phyloP scores from a whole-genome alignment of 345 rosid species.

The Populus deltoides region DNA sequence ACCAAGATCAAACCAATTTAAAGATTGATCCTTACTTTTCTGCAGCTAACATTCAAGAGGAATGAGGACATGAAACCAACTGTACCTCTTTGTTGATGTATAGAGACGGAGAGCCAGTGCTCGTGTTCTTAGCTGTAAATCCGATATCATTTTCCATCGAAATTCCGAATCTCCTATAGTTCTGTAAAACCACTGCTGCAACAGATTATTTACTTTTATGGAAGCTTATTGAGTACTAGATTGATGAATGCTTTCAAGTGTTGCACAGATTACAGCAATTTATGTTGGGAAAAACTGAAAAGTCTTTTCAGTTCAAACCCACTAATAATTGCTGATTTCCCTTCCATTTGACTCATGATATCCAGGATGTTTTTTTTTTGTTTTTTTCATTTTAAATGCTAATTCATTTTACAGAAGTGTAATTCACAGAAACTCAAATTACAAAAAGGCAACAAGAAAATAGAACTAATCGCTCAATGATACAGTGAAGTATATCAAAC shows the following conservation, averaged over 20 bases:
- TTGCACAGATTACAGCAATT: neutral
- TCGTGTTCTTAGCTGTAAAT: constrained; percentile 38
- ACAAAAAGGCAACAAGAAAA: neutral
- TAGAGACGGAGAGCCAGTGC: constrained; percentile 34
- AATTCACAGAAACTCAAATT: neutral
- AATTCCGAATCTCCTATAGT: constrained; percentile 38
- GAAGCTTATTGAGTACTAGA: neutral
- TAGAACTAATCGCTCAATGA: neutral
- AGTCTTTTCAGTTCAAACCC: no score
- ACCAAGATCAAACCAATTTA: neutral
- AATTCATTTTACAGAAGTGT: neutral
- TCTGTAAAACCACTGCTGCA: constrained; percentile 40
- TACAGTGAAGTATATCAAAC: neutral
- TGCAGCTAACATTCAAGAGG: neutral
- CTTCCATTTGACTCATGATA: neutral
- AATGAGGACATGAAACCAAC: neutral
- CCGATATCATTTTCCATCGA: constrained; percentile 46
- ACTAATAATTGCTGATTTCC: neutral
- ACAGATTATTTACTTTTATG: constrained; percentile 13
- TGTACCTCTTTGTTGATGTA: constrained; percentile 31
- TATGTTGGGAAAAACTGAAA: no score
- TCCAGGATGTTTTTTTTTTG: neutral
- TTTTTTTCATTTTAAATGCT: neutral
- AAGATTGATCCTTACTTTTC: neutral
- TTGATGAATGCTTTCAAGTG: neutral